Evolutionary conservation across 2,329 filamentous ascomycete species (phyloP).

Genomic region (Dendrostoma leiphaemia): DNA sequence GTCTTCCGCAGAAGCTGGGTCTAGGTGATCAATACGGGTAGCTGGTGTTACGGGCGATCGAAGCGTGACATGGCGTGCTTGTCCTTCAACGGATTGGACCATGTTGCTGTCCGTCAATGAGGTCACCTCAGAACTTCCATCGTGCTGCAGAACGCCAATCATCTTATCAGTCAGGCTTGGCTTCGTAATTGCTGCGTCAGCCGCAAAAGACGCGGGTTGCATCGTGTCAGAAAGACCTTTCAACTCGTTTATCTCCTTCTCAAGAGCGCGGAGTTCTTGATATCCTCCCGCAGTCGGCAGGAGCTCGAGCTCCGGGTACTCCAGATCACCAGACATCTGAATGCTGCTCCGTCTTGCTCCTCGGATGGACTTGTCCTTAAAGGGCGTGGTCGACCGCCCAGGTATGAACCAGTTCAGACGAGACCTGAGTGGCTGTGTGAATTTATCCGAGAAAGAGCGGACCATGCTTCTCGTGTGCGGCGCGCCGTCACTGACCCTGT

Average conservation of each 20-base stretch:
- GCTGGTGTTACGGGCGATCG: constrained; percentile 2
- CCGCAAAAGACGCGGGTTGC: neutral
- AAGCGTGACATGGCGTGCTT: neutral
- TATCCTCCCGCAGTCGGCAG: constrained; percentile 19
- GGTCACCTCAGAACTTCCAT: neutral
- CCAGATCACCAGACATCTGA: constrained; percentile 15
- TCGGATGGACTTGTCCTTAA: constrained; percentile 8
- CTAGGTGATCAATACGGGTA: neutral
- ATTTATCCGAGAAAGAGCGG: constrained; percentile 28
- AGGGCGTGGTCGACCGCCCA: constrained; percentile 10
- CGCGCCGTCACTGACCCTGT: constrained; percentile 15
- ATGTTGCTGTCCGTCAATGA: neutral
- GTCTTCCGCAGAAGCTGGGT: neutral
- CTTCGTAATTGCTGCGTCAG: neutral
- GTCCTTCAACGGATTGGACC: neutral
- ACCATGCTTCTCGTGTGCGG: constrained; percentile 8
- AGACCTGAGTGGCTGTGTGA: constrained; percentile 30
- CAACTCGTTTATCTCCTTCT: constrained; percentile 22
- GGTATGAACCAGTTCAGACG: constrained; percentile 27
- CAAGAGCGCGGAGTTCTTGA: constrained; percentile 21
- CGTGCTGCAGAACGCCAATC: constrained; percentile 1
- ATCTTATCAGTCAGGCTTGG: constrained; percentile 5
- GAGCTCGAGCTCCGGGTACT: constrained; percentile 25
- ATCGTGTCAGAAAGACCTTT: constrained; percentile 10
- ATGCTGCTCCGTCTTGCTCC: constrained; percentile 17